phyloP scores from a whole-genome alignment of 108 stramenopile species.

The Bacterosira constricta region DNA sequence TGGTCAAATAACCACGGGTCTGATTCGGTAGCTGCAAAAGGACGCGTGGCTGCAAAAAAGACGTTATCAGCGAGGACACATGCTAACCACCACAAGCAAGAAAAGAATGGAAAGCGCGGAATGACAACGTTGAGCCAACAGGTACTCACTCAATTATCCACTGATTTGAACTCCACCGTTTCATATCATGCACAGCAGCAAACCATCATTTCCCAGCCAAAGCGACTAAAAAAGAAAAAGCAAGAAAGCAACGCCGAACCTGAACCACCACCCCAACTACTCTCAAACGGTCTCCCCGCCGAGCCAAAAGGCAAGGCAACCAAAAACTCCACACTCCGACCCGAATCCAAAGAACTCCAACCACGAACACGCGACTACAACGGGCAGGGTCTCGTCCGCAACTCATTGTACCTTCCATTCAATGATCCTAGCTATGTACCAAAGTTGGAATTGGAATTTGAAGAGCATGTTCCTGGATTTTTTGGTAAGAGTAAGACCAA shows the following conservation, averaged over 20 bases:
- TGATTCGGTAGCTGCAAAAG: neutral
- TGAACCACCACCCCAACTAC: conserved; percentile 2
- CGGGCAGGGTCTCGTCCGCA: conserved; percentile 80
- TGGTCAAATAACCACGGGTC: too few species aligned
- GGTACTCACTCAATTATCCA: neutral
- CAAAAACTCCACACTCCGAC: conserved; percentile 44
- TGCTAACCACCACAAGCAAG: neutral
- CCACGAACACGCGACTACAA: conserved; percentile 81
- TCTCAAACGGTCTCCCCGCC: conserved; percentile 31
- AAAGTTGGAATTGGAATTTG: conserved; percentile 78
- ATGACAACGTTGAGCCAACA: neutral
- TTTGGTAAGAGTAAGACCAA: conserved; percentile 85
- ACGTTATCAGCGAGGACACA: neutral
- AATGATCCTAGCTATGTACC: conserved; percentile 71
- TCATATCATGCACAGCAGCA: neutral
- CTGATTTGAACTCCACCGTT: neutral
- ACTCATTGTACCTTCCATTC: conserved; percentile 66
- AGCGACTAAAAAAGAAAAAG: conserved; percentile 6
- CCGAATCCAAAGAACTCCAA: conserved; percentile 61
- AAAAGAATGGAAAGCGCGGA: neutral
- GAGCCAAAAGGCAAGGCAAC: conserved; percentile 48
- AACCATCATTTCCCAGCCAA: neutral
- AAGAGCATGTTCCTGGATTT: conserved; percentile 84
- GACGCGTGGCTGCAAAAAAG: too few species aligned
- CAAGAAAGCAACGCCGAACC: conserved; percentile 8